Evolutionary conservation across 345 rosid species (phyloP), one percentile per base, ranked within the genome.

Genomic region (Hirschfeldia incana): DNA sequence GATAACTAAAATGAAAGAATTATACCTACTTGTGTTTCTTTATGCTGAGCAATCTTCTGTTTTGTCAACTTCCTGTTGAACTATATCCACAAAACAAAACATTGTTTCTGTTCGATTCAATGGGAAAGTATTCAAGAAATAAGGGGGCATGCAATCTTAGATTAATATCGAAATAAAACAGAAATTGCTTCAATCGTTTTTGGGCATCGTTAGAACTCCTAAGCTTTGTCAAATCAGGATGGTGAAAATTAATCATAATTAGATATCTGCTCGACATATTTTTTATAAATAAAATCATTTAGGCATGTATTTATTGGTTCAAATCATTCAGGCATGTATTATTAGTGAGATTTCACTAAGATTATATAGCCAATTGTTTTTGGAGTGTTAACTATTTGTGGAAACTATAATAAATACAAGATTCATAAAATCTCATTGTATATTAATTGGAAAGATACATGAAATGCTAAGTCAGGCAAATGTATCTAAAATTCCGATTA

Each of bases 21-120:
- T 10, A 39, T 30, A 78, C 72, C 76, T 37, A 78, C 76, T 65
- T 72, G 61, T 78, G 77, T 65, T 65, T 42, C 57, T 42, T 65
- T 65, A 72, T 78, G 72, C 1, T 65, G 62, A 72, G 60, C 77
- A 57, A 72, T 78, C 28, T 78, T 72, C 68, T 78, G 62, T 15
- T 78, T 65, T 71, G 81, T 65, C 76, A 55, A 72, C 29, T 65
- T 72, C 72, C 39, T 30, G 13, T 15, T 72, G 30, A 65, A 37
- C 53, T 12, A 37, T 17, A 36, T 65, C 30, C 42, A 16, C 61
- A 21, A 58, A 58, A 53, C 21, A 21, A 7, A 57, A 33, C 21
- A 29, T 42, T 16, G 33, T 39, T 28, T 67, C 60, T 39, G 27
- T 3, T 57, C 46, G n/a, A 67, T 67, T 16, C 32, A 66, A n/a